phyloP scores from a whole-genome alignment of 2,329 filamentous ascomycete species.

The Sarocladium kiliense region DNA sequence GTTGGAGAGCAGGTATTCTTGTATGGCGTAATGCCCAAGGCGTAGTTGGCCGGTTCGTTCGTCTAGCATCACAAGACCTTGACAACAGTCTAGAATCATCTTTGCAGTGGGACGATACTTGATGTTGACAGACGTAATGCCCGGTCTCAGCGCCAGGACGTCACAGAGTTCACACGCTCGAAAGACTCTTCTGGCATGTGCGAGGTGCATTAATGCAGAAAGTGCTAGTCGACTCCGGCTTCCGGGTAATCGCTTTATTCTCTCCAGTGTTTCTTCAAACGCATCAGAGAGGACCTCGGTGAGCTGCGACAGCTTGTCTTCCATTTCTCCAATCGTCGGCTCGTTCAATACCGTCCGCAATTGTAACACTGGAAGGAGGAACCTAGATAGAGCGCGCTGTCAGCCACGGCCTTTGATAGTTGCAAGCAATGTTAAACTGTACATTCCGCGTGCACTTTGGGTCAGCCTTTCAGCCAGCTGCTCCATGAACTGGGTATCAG shows the following conservation, averaged over 20 bases:
- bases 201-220: slow-evolving; percentile 22
- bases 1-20: slow-evolving; percentile 10
- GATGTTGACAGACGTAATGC: slow-evolving; percentile 6
- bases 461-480: slow-evolving; percentile 19
- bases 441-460: slow-evolving; percentile 22
- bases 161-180: slow-evolving; percentile 22
- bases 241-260: slow-evolving; percentile 18
- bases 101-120: slow-evolving; percentile 10
- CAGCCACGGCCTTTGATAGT: not conserved
- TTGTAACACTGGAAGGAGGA: slow-evolving; percentile 25
- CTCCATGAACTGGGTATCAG: slow-evolving; percentile 19
- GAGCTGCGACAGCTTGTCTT: slow-evolving; percentile 17
- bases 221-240: slow-evolving; percentile 20
- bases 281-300: slow-evolving; percentile 20
- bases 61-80: slow-evolving; percentile 13
- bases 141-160: slow-evolving; percentile 21
- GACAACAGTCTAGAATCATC: slow-evolving; percentile 14
- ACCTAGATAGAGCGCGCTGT: no score
- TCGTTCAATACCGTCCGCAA: slow-evolving; percentile 21
- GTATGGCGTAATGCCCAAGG: slow-evolving; percentile 11
- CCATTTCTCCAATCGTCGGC: slow-evolving; percentile 23
- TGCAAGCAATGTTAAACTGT: no score
- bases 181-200: slow-evolving; percentile 21
- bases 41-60: slow-evolving; percentile 6
- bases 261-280: slow-evolving; percentile 21